Conservation (phyloP, 768 basidiomycete genomes). For the Pholiota conissans region DNA sequence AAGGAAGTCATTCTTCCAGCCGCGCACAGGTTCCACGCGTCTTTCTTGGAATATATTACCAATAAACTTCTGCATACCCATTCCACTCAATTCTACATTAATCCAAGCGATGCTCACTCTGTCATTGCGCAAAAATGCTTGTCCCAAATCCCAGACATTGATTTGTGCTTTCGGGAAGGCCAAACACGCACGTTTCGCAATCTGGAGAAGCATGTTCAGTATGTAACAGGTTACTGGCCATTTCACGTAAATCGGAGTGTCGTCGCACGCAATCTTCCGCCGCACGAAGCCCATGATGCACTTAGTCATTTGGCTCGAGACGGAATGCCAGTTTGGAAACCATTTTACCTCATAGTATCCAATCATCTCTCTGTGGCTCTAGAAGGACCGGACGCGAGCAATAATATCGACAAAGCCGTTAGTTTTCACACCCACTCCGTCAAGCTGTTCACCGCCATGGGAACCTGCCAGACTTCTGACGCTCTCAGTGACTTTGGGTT, state of each 20-base stretch:
- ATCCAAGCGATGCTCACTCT: neutral
- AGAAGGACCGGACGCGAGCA: neutral
- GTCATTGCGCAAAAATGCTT: neutral
- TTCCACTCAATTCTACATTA: neutral
- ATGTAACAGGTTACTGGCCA: neutral
- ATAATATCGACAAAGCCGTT: neutral
- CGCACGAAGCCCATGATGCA: neutral
- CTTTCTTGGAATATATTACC: neutral
- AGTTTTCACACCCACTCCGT: neutral
- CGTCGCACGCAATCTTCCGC: neutral
- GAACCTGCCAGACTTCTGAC: neutral
- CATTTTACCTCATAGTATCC: neutral
- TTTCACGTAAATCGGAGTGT: neutral
- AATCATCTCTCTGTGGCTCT: neutral
- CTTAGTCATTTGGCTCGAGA: neutral
- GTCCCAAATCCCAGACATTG: neutral
- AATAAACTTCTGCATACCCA: neutral
- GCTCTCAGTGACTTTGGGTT: neutral
- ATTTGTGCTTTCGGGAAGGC: neutral
- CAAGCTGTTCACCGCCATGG: neutral
- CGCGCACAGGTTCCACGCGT: neutral
- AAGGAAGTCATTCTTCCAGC: neutral
- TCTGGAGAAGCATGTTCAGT: neutral
- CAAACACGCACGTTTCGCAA: neutral
- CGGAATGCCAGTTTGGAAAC: neutral